phyloP scores from a whole-genome alignment of 768 basidiomycete genomes.

The Naematelia encephala region DNA sequence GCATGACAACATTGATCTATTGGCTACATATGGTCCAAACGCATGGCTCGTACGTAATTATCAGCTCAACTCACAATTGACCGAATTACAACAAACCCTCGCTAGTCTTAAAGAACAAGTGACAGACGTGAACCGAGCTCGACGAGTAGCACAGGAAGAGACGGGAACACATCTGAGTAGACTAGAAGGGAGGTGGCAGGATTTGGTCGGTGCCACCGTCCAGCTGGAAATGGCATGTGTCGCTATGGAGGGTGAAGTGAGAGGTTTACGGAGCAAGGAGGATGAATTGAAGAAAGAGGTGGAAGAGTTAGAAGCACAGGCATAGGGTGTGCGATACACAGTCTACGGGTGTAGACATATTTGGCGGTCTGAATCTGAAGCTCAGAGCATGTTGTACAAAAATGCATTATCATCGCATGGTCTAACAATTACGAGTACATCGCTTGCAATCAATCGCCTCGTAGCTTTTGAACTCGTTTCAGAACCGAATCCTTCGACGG shows the following conservation, averaged over 20 bases:
- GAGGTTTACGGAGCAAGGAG: conserved; percentile 46
- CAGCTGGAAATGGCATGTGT: conserved; percentile 95
- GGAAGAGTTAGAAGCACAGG: conserved; percentile 27
- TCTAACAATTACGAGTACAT: not conserved
- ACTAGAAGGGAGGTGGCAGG: conserved; percentile 87
- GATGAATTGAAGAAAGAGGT: conserved; percentile 40
- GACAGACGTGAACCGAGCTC: conserved; percentile 78
- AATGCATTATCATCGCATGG: not conserved
- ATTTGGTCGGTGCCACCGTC: conserved; percentile 80
- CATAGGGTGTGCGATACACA: conserved; percentile 7
- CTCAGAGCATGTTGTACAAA: conserved; percentile 15
- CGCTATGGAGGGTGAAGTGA: conserved; percentile 76
- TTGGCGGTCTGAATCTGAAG: too few relatives aligned
- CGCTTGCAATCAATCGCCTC: conserved; percentile 81
- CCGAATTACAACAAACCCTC: conserved; percentile 57
- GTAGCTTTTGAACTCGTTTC: conserved; percentile 93
- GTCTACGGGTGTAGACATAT: not conserved
- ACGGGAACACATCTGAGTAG: conserved; percentile 73
- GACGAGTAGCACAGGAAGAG: conserved; percentile 78
- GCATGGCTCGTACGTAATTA: conserved; percentile 91
- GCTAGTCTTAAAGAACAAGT: conserved; percentile 60
- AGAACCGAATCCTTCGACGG: conserved; percentile 92
- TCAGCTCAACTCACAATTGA: conserved; percentile 72
- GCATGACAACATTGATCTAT: conserved; percentile 73
- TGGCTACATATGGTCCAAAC: conserved; percentile 84